A percentile compares a stretch with the other conserved stretches of the same genome.
phyloP scores from a whole-genome alignment of 306 rosid species.

The Sophora flavescens region DNA sequence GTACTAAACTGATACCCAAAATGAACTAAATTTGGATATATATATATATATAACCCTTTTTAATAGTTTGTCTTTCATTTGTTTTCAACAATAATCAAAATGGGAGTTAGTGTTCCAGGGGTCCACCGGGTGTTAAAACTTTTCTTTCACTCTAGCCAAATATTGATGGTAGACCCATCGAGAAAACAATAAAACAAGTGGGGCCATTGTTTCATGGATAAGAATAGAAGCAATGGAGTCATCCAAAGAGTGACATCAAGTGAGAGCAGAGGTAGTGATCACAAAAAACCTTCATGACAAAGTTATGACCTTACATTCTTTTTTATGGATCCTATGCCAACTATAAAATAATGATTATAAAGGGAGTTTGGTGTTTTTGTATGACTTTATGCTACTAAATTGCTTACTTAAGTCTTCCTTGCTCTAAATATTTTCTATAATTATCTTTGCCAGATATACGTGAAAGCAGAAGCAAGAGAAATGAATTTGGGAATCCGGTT shows the following conservation, averaged over 20 bases:
- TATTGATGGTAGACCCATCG: constrained; percentile 35
- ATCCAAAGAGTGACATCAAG: constrained; percentile 31
- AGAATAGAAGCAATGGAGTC: constrained; percentile 46
- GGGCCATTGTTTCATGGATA: constrained; percentile 31
- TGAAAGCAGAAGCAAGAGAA: constrained; percentile 19
- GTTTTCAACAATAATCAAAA: constrained; percentile 28
- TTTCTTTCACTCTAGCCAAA: constrained; percentile 48
- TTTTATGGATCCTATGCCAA: constrained; percentile 53
- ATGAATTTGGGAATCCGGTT: constrained; percentile 36
- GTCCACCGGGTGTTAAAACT: constrained; percentile 39
- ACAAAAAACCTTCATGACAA: constrained; percentile 53
- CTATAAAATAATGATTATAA: constrained; percentile 40
- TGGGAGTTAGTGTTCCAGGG: constrained; percentile 34
- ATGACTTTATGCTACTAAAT: constrained; percentile 26
- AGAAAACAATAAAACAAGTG: background rate
- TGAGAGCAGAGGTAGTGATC: constrained; percentile 51
- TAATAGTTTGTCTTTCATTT: background rate
- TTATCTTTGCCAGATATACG: constrained; percentile 7
- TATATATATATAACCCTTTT: background rate
- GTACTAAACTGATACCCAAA: background rate
- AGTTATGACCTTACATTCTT: constrained; percentile 45
- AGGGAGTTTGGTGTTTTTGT: constrained; percentile 33
- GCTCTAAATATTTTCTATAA: constrained; percentile 24
- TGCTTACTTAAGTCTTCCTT: constrained; percentile 22
- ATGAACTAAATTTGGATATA: constrained; percentile 13